Base-by-base conservation (phyloP, 1,139 yeast genomes). In the Saccharomycopsis phalli region DNA sequence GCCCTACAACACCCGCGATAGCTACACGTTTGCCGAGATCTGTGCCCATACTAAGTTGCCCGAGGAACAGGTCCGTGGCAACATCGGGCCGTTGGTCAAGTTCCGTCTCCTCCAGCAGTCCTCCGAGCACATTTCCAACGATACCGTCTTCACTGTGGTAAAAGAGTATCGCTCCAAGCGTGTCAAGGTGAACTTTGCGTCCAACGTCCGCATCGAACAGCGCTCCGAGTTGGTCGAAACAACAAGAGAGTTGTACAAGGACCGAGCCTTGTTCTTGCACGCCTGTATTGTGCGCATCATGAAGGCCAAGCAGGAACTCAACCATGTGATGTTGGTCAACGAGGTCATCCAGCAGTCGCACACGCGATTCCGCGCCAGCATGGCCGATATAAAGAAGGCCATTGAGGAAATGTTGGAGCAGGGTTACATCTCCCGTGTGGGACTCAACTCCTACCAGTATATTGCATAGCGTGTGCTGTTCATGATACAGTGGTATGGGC, bases 211-310 rank as follows among this genome's bases (percentile, higher is more conserved):
- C 61, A 68, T 74, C 37, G 96, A 88, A 53, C 71, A 73, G 38
- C 74, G 69, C 53, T 82, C 72, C 49, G 97, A 91, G 54, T 76
- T 75, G 32, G 88, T 79, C 40, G 94, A 84, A 49, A 77, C 94
- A 1, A 80, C 75, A 52, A 81, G 80, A 60, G 95, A 87, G 56
- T 76, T 91, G 49, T 87, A 80, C 51, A 91, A 86, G 54, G 84
- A 87, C 47, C 76, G 97, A 53, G 84, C 81, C 64, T 76, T 82
- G 56, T 81, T 80, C 62, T 69, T 91, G 53, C 84, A 87, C 56
- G 95, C 97, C 1, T 83, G 94, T 54, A 86, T 91, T 61, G 98
- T 91, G 34, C 74, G 98, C 54, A 84, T 91, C 54, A 91, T 91
- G 97, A 91, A 91, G 65, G 88, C 95, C 1, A 74, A 96, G 55